Evolutionary conservation across 139 green algal genomes (phyloP), one percentile per base, ranked within the genome.

Genomic region (Chlamydomonas sphaeroides): DNA sequence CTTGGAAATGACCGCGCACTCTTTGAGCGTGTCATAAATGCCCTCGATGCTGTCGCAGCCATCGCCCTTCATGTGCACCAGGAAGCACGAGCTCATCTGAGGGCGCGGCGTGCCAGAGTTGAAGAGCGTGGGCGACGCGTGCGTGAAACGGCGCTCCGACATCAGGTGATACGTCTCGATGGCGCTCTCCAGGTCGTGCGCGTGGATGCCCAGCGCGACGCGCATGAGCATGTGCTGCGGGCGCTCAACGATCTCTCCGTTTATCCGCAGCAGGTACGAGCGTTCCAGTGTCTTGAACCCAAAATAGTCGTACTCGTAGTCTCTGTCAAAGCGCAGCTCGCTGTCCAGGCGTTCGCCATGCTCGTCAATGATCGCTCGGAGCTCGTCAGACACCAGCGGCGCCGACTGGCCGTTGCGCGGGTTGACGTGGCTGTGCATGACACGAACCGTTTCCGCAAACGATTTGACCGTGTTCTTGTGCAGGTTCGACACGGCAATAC

Each of bases 401-500:
- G 97, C 87, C 26, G 80, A 70, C 70, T 98, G 68, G 32, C 92
- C 94, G 72, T 98, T 99, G 78, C 95, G 95, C 21, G 94, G 85
- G 90, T 99, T 99, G 36, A 95, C 86, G 85, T 99, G 94, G n/a
- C n/a, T n/a, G n/a, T n/a, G n/a, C n/a, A n/a, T n/a, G n/a, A n/a
- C n/a, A n/a, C n/a, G n/a, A n/a, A n/a, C n/a, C 93, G 95, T 98
- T 70, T 98, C 92, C 35, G 85, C 95, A 88, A 99, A 99, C n/a
- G 92, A 98, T 91, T 99, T 99, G 35, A 95, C 78, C 0, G 97
- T 99, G 81, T 96, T 98, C 95, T 99, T 99, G 93, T 99, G 97
- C 74, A 99, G 88, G 92, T 99, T 99, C 62, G 97, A 99, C 36
- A 99, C 96, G 0, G 97, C 97, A 77, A 99, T 99, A 36, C 97